Evolutionary conservation across 2,329 filamentous ascomycete species (phyloP), one percentile per base, ranked within the genome.

Genomic region (Lojkania enalia): DNA sequence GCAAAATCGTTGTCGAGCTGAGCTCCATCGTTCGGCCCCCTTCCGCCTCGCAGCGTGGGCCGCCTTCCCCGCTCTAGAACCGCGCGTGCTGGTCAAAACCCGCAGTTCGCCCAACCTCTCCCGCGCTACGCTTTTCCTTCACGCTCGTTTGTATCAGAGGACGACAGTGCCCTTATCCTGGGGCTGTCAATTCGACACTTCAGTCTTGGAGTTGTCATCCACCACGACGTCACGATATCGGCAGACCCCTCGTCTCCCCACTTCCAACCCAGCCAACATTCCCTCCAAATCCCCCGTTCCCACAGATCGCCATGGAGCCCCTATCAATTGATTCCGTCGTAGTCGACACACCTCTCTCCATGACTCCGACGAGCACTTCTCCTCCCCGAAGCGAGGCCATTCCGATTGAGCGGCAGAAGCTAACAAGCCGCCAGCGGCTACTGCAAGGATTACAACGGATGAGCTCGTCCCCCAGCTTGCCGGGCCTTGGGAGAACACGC

Each of bases 401-500:
- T 7, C 56, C 54, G 9, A 62, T 63, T 39, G 58, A 64, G 20
- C 55, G 48, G 39, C 75, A 74, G 19, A 89, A 86, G 69, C 75
- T 81, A 44, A 90, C 85, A 66, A 80, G 83, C 41, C 82, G 87
- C 35, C 82, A 85, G 58, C 82, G 85, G 47, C 71, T 95, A 23
- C 74, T 95, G 14, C 83, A 84, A 51, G 83, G 85, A 21, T 78
- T 95, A 37, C 86, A 92, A 51, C 85, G 88, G 46, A 92, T 95
- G 61, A 85, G 88, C 9, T 95, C 90, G 0, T 89, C 86, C 5
- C 85, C 87, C 1, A 88, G 87, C 13, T 73, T 95, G 39, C 76
- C 80, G 30, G 80, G 81, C 46, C 69, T 84, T 42, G 79, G 83
- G 44, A 81, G 86, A 47, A 74, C 82, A 19, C 79, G 84, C 44